Evolutionary conservation across 495 filamentous ascomycete species (phyloP), one percentile per base, ranked within the genome.

Genomic region (Xylaria castorea): DNA sequence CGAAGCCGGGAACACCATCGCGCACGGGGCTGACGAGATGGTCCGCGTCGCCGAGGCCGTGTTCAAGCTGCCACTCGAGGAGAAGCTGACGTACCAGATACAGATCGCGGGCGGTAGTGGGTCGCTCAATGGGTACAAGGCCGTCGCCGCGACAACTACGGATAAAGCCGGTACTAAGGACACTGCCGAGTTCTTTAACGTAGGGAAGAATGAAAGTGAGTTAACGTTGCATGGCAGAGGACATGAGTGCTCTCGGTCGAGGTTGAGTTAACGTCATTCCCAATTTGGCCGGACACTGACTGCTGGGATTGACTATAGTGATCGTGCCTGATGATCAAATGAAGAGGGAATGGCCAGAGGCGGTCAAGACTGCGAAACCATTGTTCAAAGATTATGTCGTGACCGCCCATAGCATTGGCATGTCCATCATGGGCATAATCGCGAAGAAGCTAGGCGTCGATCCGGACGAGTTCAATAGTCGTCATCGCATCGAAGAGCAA

Each of bases 161-260:
- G 88, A 91, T 75, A 82, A 82, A 22, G 68, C 82, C 22, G 90
- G 89, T 6, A 89, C 84, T 7, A 76, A 79, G 38, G 88, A 90
- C 67, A 80, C 85, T 53, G 89, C 89, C 76, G 89, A 91, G 77
- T 90, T 90, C 74, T 91, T 91, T 74, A 91, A 91, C 79, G 86
- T 91, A 1, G 71, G 75, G 51, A 81, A 81, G 50, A 63, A 71
- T 38, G 70, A 71, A 22, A 71, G 70, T 71, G 36, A 71, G 70
- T 57, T 14, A 32, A 32, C 51, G 55, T 60, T 34, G 30, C 14
- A 27, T 25, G 25, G n/a, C 11, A 27, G 50, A 53, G 20, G 20
- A n/a, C 6, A 50, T 48, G 46, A 48, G 5, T 48, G 48, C n/a
- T 25, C n/a, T 25, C 55, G n/a, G 22, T 16, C 22, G 61, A 38